Evolutionary conservation across 2,329 filamentous ascomycete species (phyloP).

Genomic region (Colletotrichum salicis): DNA sequence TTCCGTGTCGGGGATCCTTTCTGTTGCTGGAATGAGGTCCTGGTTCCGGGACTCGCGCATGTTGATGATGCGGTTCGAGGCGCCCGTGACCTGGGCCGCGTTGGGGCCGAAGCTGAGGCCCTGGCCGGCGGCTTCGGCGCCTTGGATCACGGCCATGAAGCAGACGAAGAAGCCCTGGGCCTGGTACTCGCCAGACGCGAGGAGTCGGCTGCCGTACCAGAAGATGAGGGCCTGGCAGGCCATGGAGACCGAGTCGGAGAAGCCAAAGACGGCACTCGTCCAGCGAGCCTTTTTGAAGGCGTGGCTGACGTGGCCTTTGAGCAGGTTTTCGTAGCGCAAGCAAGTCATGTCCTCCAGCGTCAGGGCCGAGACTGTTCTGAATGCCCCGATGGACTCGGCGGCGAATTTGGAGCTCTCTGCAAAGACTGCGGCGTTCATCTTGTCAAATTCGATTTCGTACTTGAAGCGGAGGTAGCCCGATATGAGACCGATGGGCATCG

Average conservation of each 20-base stretch:
- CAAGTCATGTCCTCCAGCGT: conserved; percentile 76
- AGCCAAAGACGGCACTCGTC: conserved; percentile 73
- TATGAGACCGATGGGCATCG: conserved; percentile 60
- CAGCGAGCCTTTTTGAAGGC: conserved; percentile 72
- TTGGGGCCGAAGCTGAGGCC: conserved; percentile 76
- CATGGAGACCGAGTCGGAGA: conserved; percentile 74
- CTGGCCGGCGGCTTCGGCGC: conserved; percentile 73
- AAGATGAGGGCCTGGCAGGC: conserved; percentile 72
- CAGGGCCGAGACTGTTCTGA: conserved; percentile 76
- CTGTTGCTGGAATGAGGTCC: conserved; percentile 44
- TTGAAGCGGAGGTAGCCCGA: conserved; percentile 63
- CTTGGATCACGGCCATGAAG: conserved; percentile 75
- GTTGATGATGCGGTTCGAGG: conserved; percentile 69
- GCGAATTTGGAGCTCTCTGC: conserved; percentile 79
- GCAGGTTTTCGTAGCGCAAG: conserved; percentile 67
- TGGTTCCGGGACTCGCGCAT: conserved; percentile 56
- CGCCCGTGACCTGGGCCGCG: conserved; percentile 67
- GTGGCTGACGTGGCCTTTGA: conserved; percentile 66
- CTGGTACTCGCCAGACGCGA: conserved; percentile 61
- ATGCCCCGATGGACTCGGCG: conserved; percentile 78
- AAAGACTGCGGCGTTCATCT: conserved; percentile 75
- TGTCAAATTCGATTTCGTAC: conserved; percentile 74
- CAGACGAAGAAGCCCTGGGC: conserved; percentile 63
- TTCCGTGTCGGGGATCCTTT: conserved; percentile 55
- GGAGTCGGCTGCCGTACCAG: conserved; percentile 73